phyloP scores from a whole-genome alignment of 2,329 filamentous ascomycete species.

The Pseudogymnoascus sp. region DNA sequence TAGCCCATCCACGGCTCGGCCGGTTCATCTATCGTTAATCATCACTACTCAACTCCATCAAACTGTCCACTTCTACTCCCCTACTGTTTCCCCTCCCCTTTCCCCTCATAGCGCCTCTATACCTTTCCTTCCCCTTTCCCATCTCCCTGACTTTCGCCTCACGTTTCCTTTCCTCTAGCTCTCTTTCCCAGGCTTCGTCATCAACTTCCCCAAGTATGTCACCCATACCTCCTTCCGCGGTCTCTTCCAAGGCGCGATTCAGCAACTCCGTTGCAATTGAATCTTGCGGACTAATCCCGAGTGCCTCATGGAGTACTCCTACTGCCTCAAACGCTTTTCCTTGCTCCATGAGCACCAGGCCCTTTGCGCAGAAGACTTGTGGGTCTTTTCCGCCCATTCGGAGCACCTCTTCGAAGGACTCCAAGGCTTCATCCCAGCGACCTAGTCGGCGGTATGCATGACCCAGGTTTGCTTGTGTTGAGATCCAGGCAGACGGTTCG shows the following conservation, averaged over 20 bases:
- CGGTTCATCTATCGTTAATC: background rate
- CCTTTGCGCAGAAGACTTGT: conserved; percentile 73
- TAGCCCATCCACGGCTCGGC: background rate
- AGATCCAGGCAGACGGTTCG: conserved; percentile 73
- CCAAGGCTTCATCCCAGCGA: conserved; percentile 62
- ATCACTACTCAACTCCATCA: conserved; percentile 52
- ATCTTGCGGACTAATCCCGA: conserved; percentile 72
- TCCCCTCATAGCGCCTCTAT: conserved; percentile 29
- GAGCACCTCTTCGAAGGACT: conserved; percentile 80
- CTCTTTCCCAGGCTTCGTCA: conserved; percentile 48
- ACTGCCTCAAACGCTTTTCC: conserved; percentile 70
- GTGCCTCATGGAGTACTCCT: conserved; percentile 73
- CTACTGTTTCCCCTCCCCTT: conserved; percentile 20
- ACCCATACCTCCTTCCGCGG: conserved; percentile 37
- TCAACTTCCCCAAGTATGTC: conserved; percentile 32
- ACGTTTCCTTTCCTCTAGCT: conserved; percentile 40
- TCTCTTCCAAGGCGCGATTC: conserved; percentile 61
- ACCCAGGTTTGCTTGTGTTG: conserved; percentile 79
- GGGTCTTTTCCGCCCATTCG: conserved; percentile 74
- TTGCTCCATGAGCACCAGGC: conserved; percentile 74
- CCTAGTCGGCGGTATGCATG: conserved; percentile 74
- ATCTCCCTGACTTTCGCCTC: conserved; percentile 34
- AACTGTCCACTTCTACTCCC: conserved; percentile 36
- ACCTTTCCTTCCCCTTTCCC: conserved; percentile 39
- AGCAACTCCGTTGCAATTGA: conserved; percentile 73